These are phyloP conservation scores for Boletus fagicola DNA, from an alignment of 768 basidiomycete species.

Conservation along the genomic window DNA sequence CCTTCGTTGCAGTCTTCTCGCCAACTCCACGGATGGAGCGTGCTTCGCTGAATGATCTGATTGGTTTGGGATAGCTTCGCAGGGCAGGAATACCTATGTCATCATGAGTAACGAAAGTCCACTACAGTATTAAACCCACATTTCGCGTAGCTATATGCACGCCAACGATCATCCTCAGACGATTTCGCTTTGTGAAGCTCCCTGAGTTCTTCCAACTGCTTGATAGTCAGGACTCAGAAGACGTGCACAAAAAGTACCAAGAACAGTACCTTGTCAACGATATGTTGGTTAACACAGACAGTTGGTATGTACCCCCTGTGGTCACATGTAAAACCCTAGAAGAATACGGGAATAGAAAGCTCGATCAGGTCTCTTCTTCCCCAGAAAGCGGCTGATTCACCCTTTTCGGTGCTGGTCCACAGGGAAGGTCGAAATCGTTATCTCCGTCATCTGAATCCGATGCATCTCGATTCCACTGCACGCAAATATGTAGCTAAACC, in stretches of 20 bases:
- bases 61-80: slow-evolving; percentile 53
- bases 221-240: slow-evolving; percentile 3
- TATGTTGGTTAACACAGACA: slow-evolving; percentile 62
- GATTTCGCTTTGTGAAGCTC: slow-evolving; percentile 61
- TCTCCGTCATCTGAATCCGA: slow-evolving; percentile 35
- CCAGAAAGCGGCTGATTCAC: slow-evolving; percentile 18
- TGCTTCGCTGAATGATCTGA: slow-evolving; percentile 60
- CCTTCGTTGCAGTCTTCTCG: slow-evolving; percentile 75
- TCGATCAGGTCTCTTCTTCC: background rate
- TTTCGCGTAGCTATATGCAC: slow-evolving; percentile 62
- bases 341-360: background rate
- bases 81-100: slow-evolving; percentile 57
- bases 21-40: slow-evolving; percentile 60
- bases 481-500: background rate
- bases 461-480: slow-evolving; percentile 38
- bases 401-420: slow-evolving; percentile 28
- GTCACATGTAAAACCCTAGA: slow-evolving; percentile 69
- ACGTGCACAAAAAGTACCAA: background rate
- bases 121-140: slow-evolving; percentile 38
- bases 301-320: slow-evolving; percentile 36
- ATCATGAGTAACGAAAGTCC: slow-evolving; percentile 5
- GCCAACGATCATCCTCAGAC: slow-evolving; percentile 64
- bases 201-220: slow-evolving; percentile 64
- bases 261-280: slow-evolving; percentile 62
- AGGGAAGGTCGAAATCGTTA: slow-evolving; percentile 13